phyloP scores from a whole-genome alignment of 768 basidiomycete species.

The Macrocybe gigantea region DNA sequence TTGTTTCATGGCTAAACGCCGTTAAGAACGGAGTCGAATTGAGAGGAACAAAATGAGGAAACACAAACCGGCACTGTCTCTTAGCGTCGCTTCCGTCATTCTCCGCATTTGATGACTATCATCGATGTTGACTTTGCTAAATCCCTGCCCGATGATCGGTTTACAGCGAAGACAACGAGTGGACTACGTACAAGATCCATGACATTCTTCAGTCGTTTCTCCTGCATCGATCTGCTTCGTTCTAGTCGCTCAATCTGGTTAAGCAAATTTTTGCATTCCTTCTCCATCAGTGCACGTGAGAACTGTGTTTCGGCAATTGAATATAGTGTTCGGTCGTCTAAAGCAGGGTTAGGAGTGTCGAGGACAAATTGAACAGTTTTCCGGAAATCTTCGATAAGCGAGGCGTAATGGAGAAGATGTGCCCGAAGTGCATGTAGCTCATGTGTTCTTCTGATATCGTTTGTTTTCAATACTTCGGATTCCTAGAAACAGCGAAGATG shows the following conservation, averaged over 20 bases:
- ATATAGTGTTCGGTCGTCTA: conserved; percentile 19
- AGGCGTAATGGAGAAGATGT: conserved; percentile 49
- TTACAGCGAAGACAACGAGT: neutral
- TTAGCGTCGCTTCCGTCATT: conserved; percentile 34
- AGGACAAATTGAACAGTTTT: conserved; percentile 46
- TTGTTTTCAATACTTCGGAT: conserved; percentile 31
- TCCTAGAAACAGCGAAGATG: conserved; percentile 28
- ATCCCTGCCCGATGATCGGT: conserved; percentile 25
- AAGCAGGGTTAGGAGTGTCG: conserved; percentile 42
- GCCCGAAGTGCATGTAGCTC: conserved; percentile 54
- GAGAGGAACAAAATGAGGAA: neutral
- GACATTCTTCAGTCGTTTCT: conserved; percentile 41
- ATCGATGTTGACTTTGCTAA: conserved; percentile 41
- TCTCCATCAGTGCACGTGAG: conserved; percentile 23
- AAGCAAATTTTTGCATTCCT: conserved; percentile 41
- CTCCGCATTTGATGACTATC: conserved; percentile 37
- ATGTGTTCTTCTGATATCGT: conserved; percentile 38
- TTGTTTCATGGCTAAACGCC: conserved; percentile 37
- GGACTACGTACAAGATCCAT: conserved; percentile 36
- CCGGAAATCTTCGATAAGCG: conserved; percentile 47
- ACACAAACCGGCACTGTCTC: conserved; percentile 34
- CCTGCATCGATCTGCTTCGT: conserved; percentile 31
- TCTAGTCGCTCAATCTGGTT: conserved; percentile 47
- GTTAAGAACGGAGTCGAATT: neutral
- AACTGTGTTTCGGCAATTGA: conserved; percentile 8